phyloP scores from a whole-genome alignment of 176 grass and related monocot species.

The Aegilops umbellulata region DNA sequence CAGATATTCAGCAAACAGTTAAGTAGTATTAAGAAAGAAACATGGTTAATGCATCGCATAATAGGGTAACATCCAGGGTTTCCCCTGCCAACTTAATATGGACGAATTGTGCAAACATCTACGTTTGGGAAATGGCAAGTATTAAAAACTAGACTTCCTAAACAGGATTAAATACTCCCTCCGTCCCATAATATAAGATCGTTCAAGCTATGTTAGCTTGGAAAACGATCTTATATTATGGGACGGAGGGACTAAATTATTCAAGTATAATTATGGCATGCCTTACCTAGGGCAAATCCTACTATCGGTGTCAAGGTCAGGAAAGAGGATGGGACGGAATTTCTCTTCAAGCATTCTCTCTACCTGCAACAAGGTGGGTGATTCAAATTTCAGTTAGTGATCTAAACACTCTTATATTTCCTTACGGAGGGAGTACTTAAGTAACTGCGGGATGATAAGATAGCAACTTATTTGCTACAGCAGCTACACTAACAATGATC shows the following conservation, averaged over 20 bases:
- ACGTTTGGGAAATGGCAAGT: not conserved
- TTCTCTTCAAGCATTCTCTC: slow-evolving; percentile 87
- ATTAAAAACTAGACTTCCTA: slow-evolving; percentile 5
- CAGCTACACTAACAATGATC: not conserved
- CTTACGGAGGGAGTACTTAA: not conserved
- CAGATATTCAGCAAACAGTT: slow-evolving; percentile 27
- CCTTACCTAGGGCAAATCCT: slow-evolving; percentile 87
- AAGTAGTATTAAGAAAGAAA: slow-evolving; percentile 16
- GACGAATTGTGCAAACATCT: not conserved
- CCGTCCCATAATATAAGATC: too few species aligned
- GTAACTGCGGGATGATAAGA: not conserved
- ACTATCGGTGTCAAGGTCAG: slow-evolving; percentile 45
- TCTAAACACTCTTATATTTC: too few species aligned
- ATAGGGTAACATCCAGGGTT: slow-evolving; percentile 3
- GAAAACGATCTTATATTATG: too few species aligned
- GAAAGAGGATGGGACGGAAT: slow-evolving; percentile 76
- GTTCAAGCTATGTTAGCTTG: too few species aligned
- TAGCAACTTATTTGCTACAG: not conserved
- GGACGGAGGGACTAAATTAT: not conserved
- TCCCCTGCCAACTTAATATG: not conserved
- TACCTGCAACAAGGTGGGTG: slow-evolving; percentile 54
- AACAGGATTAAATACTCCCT: not conserved
- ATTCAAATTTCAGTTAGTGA: not conserved
- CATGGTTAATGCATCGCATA: not conserved
- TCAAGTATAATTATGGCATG: not conserved